Percentiles rank a stretch among this genome's conserved stretches.
Conservation (phyloP, 345 rosid genomes). For the Melastoma malabathricum region DNA sequence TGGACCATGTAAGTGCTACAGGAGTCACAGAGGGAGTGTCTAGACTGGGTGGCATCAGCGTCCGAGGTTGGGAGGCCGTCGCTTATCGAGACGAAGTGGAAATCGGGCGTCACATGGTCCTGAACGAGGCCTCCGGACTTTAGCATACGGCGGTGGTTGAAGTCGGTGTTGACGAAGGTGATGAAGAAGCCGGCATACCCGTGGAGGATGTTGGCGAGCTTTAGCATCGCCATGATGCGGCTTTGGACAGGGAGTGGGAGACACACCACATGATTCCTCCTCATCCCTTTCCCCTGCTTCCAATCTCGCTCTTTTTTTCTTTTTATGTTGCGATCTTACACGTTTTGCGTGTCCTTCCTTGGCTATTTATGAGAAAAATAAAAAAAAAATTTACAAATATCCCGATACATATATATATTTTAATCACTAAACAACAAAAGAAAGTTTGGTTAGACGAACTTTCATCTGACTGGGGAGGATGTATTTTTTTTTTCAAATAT, state of each 20-base stretch:
- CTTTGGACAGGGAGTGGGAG: slow-evolving; percentile 12
- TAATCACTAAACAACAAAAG: too few species aligned
- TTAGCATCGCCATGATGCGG: slow-evolving; percentile 12
- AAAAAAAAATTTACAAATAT: too few species aligned
- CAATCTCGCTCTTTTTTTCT: too few species aligned
- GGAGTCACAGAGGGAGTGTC: slow-evolving; percentile 3
- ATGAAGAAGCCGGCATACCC: slow-evolving; percentile 9
- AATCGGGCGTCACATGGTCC: not conserved
- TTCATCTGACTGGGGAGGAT: too few species aligned
- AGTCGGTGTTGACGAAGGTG: slow-evolving; percentile 15
- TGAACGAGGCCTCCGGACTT: slow-evolving; percentile 2
- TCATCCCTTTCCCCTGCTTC: too few species aligned
- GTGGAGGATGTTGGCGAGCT: slow-evolving; percentile 15
- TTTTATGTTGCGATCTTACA: too few species aligned
- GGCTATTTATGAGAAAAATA: too few species aligned
- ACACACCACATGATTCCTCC: slow-evolving; percentile 8
- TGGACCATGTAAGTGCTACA: not conserved
- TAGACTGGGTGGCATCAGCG: slow-evolving; percentile 5
- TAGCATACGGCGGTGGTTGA: slow-evolving; percentile 11
- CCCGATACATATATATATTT: too few species aligned
- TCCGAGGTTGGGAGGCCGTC: slow-evolving; percentile 12
- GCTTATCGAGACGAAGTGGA: slow-evolving; percentile 8
- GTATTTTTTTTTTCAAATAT: too few species aligned
- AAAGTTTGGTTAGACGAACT: too few species aligned
- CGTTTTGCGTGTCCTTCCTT: too few species aligned